Evolutionary conservation across 75 land plant genomes (phyloP), one percentile per base, ranked within the genome.

Genomic region (Sequoia sempervirens): DNA sequence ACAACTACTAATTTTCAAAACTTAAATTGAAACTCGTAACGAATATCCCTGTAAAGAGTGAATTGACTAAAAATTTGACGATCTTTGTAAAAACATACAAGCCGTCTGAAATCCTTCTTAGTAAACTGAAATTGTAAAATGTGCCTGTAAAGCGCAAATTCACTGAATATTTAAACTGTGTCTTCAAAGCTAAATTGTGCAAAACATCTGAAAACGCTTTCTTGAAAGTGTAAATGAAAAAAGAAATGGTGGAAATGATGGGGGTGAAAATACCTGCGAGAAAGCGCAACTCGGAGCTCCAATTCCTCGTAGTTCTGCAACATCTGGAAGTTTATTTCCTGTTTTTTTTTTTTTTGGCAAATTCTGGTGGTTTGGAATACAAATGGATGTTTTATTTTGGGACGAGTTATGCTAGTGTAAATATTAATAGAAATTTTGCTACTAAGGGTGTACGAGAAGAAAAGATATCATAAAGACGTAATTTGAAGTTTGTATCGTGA

Each of bases 201-300:
- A 46, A 46, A 6, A 47, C 52, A 50, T 50, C 14, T 50, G 52
- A 50, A 50, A 50, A 50, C 52, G 13, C 14, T 50, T 12, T 50
- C 2, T 17, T 4, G 40, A 11, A 36, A 75, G n/a, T n/a, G n/a
- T 10, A 38, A 0, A 40, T 13, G 7, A 41, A 47, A 78, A 78
- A 46, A 15, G n/a, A n/a, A n/a, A 18, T 9, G 13, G 18, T 52
- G 50, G 26, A 12, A 75, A 28, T 18, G 45, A 50, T 18, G 38
- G n/a, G 6, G 53, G 23, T 81, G 17, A 37, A 79, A 34, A 6
- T 58, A 85, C 86, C 61, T 83, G 79, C 86, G 86, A 45, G 85
- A 66, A 75, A 85, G 50, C 17, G 86, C 86, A 6, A 50, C 47
- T 34, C 83, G 79, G 76, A 85, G 52, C 41, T 85, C 84, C 79